phyloP scores from a whole-genome alignment of 2,329 filamentous ascomycete species.

The Pestalotiopsis sp. region DNA sequence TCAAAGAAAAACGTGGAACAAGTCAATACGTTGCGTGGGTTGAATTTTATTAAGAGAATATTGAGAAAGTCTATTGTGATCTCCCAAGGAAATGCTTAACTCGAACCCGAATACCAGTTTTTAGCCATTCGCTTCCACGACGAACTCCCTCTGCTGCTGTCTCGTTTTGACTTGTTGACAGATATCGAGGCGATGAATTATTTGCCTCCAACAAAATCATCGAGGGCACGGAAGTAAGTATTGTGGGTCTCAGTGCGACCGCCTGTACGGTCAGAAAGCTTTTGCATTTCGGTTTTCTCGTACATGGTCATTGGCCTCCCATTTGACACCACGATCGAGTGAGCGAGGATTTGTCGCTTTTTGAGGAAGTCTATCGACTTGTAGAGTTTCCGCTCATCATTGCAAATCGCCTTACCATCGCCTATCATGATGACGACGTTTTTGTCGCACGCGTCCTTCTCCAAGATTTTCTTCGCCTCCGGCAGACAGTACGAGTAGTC shows the following conservation, averaged over 20 bases:
- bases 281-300: neutral
- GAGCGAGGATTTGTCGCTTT: neutral
- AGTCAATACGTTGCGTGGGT: too few relatives aligned
- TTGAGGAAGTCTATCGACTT: neutral
- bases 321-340: neutral
- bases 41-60: too few relatives aligned
- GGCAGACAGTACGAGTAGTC: neutral
- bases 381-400: neutral
- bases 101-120: too few relatives aligned
- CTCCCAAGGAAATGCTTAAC: too few relatives aligned
- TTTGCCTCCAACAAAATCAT: neutral
- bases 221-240: neutral
- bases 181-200: neutral
- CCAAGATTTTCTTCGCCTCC: neutral
- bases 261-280: neutral
- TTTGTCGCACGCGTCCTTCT: neutral
- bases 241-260: neutral
- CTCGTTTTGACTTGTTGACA: too few relatives aligned
- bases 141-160: too few relatives aligned
- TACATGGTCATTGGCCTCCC: too few relatives aligned
- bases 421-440: neutral
- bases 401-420: neutral
- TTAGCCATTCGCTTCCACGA: too few relatives aligned
- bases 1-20: too few relatives aligned
- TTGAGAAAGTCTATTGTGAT: too few relatives aligned